Evolutionary conservation across 2,329 filamentous ascomycete species (phyloP).

Genomic region (Diaporthe vexans): DNA sequence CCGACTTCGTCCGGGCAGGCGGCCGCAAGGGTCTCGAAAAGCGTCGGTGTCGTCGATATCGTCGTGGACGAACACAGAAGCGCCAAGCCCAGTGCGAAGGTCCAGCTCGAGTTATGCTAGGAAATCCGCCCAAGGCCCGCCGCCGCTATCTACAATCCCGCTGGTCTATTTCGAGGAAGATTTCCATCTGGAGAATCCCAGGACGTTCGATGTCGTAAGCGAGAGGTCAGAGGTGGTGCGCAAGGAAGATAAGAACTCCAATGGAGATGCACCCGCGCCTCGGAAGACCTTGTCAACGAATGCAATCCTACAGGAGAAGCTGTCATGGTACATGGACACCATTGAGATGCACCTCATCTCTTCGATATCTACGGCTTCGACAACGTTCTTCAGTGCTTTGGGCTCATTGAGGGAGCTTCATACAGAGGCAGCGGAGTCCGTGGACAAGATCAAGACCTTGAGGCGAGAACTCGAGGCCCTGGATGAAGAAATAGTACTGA

Average conservation of each 20-base stretch:
- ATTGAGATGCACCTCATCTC: conserved; percentile 97
- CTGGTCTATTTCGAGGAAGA: conserved; percentile 94
- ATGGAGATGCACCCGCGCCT: conserved; percentile 71
- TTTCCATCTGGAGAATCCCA: conserved; percentile 95
- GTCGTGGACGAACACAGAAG: conserved; percentile 65
- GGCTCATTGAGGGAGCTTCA: conserved; percentile 93
- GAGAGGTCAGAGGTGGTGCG: conserved; percentile 97
- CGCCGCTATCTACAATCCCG: conserved; percentile 92
- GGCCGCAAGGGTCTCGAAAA: conserved; percentile 56
- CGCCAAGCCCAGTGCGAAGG: conserved; percentile 58
- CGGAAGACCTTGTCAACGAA: conserved; percentile 95
- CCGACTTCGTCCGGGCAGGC: conserved; percentile 61
- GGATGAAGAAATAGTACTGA: conserved; percentile 88
- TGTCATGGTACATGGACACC: conserved; percentile 99
- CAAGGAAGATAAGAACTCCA: conserved; percentile 69
- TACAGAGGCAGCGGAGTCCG: conserved; percentile 91
- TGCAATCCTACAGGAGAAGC: conserved; percentile 96
- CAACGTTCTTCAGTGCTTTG: conserved; percentile 94
- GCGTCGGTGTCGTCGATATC: conserved; percentile 61
- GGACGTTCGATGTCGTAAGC: conserved; percentile 96
- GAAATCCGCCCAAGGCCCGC: conserved; percentile 78
- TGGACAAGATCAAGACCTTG: conserved; percentile 85
- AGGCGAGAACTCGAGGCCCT: conserved; percentile 84
- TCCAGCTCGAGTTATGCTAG: conserved; percentile 65
- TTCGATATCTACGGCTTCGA: conserved; percentile 94